Base-by-base conservation (phyloP, 2,329 filamentous ascomycete genomes). In the Dryadomyces quercivorus region DNA sequence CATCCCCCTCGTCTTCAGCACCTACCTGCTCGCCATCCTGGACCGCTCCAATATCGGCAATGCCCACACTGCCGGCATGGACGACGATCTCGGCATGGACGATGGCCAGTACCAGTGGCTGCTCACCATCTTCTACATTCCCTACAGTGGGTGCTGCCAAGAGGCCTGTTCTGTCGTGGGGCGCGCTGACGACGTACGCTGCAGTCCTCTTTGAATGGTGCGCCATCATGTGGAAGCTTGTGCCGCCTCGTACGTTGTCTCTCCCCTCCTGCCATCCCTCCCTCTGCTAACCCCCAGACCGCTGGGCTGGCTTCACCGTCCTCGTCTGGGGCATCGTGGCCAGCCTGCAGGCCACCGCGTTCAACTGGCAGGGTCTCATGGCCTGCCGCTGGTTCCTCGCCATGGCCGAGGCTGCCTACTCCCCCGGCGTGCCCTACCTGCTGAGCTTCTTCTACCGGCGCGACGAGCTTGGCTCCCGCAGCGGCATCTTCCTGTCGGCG, bases 401-500 rank as follows among this genome's bases (percentile, higher is more conserved):
- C 50, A 66, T 68, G 21, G 70, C 70, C 20, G 72, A 74, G 59
- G 71, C 72, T 15, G 72, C 67, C 1, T 75, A 72, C 43, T 63
- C 60, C 3, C 66, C 69, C 3, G 71, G 69, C 1, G 65, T 74
- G 1, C 69, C 72, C 0, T 72, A 70, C 48, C 67, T 74, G 21
- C 63, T 75, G 6, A 70, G 67, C 8, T 74, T 75, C 61, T 75
- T 75, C 60, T 76, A 75, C 55, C 65, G 69, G 7, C 62, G 74
- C 5, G 61, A 67, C 18, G 87, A 91, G 62, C 71, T 91, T 10
- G 87, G 85, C 1, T 76, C 86, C 56, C 75, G 86, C 26, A 84
- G 80, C 16, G 86, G 85, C 10, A 69, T 90, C 6, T 86, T 88
- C 65, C 76, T 91, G 54, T 84, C 82, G 0, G 84, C 67, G 12